These are phyloP conservation scores for Calocera cornea DNA, from an alignment of 768 basidiomycete genomes.

Conservation along the genomic window DNA sequence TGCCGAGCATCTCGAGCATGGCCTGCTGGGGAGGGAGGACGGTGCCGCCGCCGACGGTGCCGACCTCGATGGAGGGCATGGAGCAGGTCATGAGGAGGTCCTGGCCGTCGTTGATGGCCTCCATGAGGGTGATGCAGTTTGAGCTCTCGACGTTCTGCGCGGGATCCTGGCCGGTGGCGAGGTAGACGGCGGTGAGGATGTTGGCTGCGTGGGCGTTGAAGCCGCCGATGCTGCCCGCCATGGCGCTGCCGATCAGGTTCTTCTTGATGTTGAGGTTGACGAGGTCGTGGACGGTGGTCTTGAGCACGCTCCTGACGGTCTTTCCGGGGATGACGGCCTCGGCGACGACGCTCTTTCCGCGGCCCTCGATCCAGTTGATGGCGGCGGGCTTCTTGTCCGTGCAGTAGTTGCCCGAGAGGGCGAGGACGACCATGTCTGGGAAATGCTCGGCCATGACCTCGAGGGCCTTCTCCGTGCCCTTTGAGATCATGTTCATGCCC, in stretches of 20 bases:
- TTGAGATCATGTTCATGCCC: constrained; percentile 99
- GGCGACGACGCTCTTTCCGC: constrained; percentile 94
- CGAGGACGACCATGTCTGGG: constrained; percentile 82
- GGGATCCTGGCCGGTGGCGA: constrained; percentile 96
- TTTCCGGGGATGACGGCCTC: constrained; percentile 87
- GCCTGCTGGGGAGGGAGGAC: constrained; percentile 79
- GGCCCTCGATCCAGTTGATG: constrained; percentile 99
- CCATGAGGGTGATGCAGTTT: constrained; percentile 98
- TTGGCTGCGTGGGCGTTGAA: constrained; percentile 99
- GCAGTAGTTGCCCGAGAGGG: constrained; percentile 94
- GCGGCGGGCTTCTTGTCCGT: constrained; percentile 99
- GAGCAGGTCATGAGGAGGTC: constrained; percentile 87
- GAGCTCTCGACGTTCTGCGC: constrained; percentile 99
- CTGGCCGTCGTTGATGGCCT: constrained; percentile 81
- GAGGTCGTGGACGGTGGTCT: constrained; percentile 83
- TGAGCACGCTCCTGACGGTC: constrained; percentile 77
- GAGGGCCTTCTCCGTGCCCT: constrained; percentile 91
- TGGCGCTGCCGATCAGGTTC: constrained; percentile 92
- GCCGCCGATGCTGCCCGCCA: constrained; percentile 96
- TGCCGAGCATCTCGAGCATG: constrained; percentile 85
- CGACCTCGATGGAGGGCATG: constrained; percentile 99
- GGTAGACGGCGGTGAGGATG: constrained; percentile 86
- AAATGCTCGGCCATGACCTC: constrained; percentile 63
- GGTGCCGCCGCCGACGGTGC: constrained; percentile 94
- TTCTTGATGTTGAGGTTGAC: constrained; percentile 92